Evolutionary conservation across 2,329 filamentous ascomycete species (phyloP).

Genomic region (Monosporascus sp.): DNA sequence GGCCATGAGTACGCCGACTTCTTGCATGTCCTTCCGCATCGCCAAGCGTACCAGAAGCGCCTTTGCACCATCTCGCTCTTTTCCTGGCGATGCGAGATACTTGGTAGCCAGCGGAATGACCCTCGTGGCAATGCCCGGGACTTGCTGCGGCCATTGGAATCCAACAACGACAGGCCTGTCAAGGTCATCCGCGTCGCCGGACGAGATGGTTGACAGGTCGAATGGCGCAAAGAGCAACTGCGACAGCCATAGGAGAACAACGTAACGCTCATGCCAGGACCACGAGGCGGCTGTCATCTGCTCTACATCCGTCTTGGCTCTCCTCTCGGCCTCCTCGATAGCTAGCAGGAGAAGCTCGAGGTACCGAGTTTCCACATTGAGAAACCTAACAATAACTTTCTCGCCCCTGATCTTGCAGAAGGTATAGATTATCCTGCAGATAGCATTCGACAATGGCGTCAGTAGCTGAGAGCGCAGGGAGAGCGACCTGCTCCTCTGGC

Average conservation of each 20-base stretch:
- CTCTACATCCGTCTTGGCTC: slow-evolving; percentile 6
- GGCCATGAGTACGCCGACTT: slow-evolving; percentile 60
- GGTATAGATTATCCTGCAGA: slow-evolving; percentile 76
- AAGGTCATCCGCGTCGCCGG: slow-evolving; percentile 43
- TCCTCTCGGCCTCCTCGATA: slow-evolving; percentile 57
- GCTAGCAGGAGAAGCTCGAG: slow-evolving; percentile 74
- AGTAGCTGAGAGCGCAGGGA: slow-evolving; percentile 36
- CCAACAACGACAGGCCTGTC: slow-evolving; percentile 37
- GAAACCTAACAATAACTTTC: slow-evolving; percentile 85
- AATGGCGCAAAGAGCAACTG: slow-evolving; percentile 83
- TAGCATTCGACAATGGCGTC: slow-evolving; percentile 59
- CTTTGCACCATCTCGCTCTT: slow-evolving; percentile 86
- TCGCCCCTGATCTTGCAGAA: slow-evolving; percentile 93
- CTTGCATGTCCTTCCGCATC: slow-evolving; percentile 85
- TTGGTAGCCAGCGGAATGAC: slow-evolving; percentile 65
- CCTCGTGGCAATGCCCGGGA: slow-evolving; percentile 66
- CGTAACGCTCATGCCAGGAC: slow-evolving; percentile 84
- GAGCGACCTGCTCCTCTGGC: slow-evolving; percentile 35
- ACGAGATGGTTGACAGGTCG: slow-evolving; percentile 81
- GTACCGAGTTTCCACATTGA: slow-evolving; percentile 83
- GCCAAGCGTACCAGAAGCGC: slow-evolving; percentile 73
- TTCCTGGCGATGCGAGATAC: slow-evolving; percentile 70
- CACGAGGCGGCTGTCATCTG: slow-evolving; percentile 31
- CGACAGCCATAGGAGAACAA: slow-evolving; percentile 82
- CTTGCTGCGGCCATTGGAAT: slow-evolving; percentile 49